Conservation (phyloP, 306 rosid species). For the Trifolium fragiferum region DNA sequence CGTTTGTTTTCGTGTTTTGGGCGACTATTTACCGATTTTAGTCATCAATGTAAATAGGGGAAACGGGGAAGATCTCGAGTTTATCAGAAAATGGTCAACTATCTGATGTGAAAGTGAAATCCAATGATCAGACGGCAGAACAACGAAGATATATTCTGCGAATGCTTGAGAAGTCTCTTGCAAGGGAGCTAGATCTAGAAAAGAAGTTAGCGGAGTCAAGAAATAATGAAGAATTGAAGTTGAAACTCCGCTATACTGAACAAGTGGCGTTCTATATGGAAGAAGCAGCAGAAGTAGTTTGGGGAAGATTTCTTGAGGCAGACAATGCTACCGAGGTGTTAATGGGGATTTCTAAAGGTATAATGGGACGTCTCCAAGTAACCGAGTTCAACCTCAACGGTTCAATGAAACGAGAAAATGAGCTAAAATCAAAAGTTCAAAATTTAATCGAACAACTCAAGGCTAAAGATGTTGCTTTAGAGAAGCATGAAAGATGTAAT, state of each 20-base stretch:
- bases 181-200: slow-evolving; percentile 89
- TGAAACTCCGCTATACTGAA: slow-evolving; percentile 80
- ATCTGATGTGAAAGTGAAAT: slow-evolving; percentile 49
- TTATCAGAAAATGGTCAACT: slow-evolving; percentile 54
- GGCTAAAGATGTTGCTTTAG: slow-evolving; percentile 59
- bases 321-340: slow-evolving; percentile 80
- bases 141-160: slow-evolving; percentile 75
- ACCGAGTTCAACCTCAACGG: slow-evolving; percentile 67
- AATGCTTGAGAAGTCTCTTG: slow-evolving; percentile 87
- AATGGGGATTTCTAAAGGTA: slow-evolving; percentile 79
- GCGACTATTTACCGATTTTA: slow-evolving; percentile 39
- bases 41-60: slow-evolving; percentile 60
- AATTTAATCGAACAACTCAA: slow-evolving; percentile 55
- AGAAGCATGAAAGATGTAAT: slow-evolving; percentile 51
- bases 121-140: slow-evolving; percentile 63
- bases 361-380: slow-evolving; percentile 71
- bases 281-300: slow-evolving; percentile 86
- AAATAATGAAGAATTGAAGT: slow-evolving; percentile 69
- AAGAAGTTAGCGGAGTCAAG: slow-evolving; percentile 78
- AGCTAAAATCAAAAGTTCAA: slow-evolving; percentile 57
- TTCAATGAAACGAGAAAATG: slow-evolving; percentile 67
- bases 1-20: neutral
- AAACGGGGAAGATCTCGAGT: slow-evolving; percentile 50
- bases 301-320: slow-evolving; percentile 99
- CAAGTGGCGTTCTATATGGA: slow-evolving; percentile 81